Evolutionary conservation across 345 rosid species (phyloP).

Genomic region (Eucalyptus camaldulensis): DNA sequence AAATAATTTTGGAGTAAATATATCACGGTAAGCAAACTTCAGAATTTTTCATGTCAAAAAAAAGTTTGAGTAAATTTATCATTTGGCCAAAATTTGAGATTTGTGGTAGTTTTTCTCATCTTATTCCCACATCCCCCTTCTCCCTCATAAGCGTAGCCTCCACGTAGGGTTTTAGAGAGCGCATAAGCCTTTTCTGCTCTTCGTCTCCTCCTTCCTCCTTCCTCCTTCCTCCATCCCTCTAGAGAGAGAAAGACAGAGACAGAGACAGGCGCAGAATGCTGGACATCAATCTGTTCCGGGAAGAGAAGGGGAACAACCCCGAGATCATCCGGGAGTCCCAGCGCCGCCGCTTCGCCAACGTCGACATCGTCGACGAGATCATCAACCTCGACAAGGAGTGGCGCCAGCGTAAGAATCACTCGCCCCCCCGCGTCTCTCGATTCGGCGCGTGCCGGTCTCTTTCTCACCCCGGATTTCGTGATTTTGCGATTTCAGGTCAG

Average conservation of each 20-base stretch:
- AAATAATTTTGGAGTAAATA: too few species aligned
- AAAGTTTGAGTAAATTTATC: too few species aligned
- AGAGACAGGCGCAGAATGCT: slow-evolving; percentile 16
- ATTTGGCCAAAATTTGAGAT: too few species aligned
- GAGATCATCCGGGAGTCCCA: slow-evolving; percentile 70
- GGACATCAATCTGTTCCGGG: slow-evolving; percentile 74
- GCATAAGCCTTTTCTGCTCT: background rate
- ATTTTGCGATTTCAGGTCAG: slow-evolving; percentile 30
- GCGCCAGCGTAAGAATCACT: slow-evolving; percentile 44
- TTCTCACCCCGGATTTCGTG: background rate
- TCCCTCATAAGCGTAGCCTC: background rate
- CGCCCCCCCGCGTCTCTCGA: too few species aligned
- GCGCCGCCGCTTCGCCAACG: slow-evolving; percentile 58
- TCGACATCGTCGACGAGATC: slow-evolving; percentile 59
- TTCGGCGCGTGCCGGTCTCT: background rate
- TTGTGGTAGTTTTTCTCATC: too few species aligned
- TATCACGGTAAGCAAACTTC: rapidly evolving
- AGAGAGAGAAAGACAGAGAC: background rate
- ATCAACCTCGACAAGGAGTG: slow-evolving; percentile 61
- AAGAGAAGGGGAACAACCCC: slow-evolving; percentile 65
- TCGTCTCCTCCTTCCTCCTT: background rate
- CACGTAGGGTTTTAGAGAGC: background rate
- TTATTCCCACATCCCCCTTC: background rate
- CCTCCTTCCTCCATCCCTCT: background rate
- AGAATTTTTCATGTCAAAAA: too few species aligned